Evolutionary conservation across 2,329 filamentous ascomycete genomes (phyloP), one percentile per base, ranked within the genome.

Genomic region (Ascochyta pisi): DNA sequence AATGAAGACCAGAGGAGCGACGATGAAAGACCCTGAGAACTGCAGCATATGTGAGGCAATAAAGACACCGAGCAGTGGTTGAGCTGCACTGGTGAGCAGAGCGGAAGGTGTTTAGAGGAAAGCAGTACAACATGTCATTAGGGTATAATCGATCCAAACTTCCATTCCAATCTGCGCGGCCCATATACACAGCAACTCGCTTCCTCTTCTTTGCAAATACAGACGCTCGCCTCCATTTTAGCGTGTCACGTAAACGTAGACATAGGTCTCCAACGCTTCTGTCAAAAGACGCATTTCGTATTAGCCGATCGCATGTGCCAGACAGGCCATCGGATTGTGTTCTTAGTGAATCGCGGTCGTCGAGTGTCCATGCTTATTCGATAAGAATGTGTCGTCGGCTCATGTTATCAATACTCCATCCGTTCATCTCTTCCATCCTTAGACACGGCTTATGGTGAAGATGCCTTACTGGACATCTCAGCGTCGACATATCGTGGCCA

Each of bases 401-500:
- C 50, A 37, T 45, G 41, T 45, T 53, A 46, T 12, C 37, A 22
- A 40, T 41, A 46, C 23, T 41, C 33, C 15, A 16, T 35, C 10
- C 12, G n/a, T 16, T 35, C 8, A 15, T n/a, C 33, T 16, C n/a
- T 16, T 12, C 10, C 33, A 16, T 16, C 33, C 15, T 35, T 7
- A 13, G 12, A 3, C 6, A 31, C 12, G 27, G 29, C 12, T 35
- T 59, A 67, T 6, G 65, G 58, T 13, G 60, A 59, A 3, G 55
- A 44, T 13, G 63, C 51, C 43, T 62, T 69, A 38, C 64, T 57
- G 19, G 56, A 50, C 57, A 73, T 57, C 58, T 75, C 71, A 8
- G 68, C 68, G 23, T 72, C 70, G 13, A 74, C 71, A 52, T 69
- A 76, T 23, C 72, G 57, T 23, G 73, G 73, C 73, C 73, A 76